These are phyloP conservation scores for Quercus glauca DNA, from an alignment of 306 rosid genomes.

Conservation along the genomic window DNA sequence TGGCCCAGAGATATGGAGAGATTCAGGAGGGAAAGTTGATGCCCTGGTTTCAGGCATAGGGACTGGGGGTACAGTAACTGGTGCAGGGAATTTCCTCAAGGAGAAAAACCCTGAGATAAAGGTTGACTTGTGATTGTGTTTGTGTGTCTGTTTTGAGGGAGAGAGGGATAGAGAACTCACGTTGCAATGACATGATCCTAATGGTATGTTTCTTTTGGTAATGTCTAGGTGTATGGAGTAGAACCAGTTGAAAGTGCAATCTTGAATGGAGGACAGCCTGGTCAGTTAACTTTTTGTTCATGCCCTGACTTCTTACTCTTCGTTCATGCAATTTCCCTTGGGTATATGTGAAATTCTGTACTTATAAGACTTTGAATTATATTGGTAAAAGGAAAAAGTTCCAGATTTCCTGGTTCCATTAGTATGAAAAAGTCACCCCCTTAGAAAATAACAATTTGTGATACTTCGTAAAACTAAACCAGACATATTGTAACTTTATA, in stretches of 20 bases:
- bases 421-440: background rate
- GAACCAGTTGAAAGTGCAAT: too few species aligned
- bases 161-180: background rate
- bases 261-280: constrained; percentile 25
- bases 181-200: background rate
- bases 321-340: background rate
- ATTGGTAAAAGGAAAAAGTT: background rate
- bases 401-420: background rate
- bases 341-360: background rate
- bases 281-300: constrained; percentile 36
- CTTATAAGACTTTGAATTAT: background rate
- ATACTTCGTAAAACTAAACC: background rate
- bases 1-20: constrained; percentile 82
- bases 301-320: background rate
- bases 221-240: constrained; percentile 63
- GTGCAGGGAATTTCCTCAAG: too few species aligned
- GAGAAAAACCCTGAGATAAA: constrained; percentile 34
- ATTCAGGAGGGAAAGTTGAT: too few species aligned
- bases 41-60: too few species aligned
- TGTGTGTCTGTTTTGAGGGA: background rate
- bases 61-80: too few species aligned
- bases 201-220: background rate
- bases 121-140: constrained; percentile 40
- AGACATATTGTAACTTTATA: background rate
- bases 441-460: background rate